These are phyloP conservation scores for Microbotryum intermedium DNA, from an alignment of 1,284 basidiomycete species.

Conservation along the genomic window DNA sequence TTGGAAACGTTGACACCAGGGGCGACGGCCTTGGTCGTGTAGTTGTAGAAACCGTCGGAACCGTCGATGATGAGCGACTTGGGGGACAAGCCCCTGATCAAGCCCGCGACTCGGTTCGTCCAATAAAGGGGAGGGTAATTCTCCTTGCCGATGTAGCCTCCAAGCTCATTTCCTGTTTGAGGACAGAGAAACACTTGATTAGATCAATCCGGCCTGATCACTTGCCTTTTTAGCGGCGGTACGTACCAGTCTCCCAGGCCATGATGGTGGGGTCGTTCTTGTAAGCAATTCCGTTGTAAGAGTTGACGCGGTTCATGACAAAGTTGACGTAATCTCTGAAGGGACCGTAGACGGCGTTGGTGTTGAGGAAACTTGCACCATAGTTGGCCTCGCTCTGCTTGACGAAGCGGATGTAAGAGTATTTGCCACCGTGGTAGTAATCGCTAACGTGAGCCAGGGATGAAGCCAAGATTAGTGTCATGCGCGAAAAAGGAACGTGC, in stretches of 20 bases:
- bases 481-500: not conserved
- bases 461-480: not conserved
- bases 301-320: slow-evolving; percentile 11
- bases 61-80: slow-evolving; percentile 29
- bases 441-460: not conserved
- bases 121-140: slow-evolving; percentile 19
- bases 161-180: slow-evolving; percentile 16
- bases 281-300: slow-evolving; percentile 25
- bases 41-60: slow-evolving; percentile 21
- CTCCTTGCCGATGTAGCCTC: slow-evolving; percentile 17
- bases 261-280: slow-evolving; percentile 28
- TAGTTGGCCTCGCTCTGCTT: not conserved
- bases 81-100: slow-evolving; percentile 9
- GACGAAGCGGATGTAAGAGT: slow-evolving; percentile 10
- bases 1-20: not conserved
- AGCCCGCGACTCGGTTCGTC: slow-evolving; percentile 8
- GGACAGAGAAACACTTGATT: no score
- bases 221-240: no score
- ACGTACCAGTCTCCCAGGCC: slow-evolving; percentile 24
- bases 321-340: slow-evolving; percentile 7
- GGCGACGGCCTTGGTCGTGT: not conserved
- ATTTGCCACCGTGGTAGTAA: slow-evolving; percentile 16
- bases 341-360: not conserved
- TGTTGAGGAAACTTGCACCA: slow-evolving; percentile 12
- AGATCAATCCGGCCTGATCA: no score